These are phyloP conservation scores for Claviceps sp. DNA, from an alignment of 2,329 filamentous ascomycete species.

Conservation along the genomic window DNA sequence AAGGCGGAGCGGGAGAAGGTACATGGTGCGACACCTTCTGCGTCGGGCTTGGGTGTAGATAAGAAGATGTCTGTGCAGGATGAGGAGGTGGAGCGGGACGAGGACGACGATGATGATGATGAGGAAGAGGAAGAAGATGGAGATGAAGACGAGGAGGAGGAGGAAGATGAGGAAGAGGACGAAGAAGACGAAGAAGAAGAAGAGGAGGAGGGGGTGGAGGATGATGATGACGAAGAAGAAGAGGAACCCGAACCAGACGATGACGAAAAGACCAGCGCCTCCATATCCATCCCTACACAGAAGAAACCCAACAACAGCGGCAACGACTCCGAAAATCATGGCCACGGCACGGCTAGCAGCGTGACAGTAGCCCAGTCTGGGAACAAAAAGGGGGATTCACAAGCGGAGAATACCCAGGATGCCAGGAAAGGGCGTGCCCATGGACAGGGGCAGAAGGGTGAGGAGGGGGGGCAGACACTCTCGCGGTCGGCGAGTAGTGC, in stretches of 20 bases:
- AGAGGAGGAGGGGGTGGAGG: too few species aligned
- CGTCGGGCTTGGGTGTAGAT: background rate
- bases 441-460: background rate
- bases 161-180: too few species aligned
- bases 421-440: background rate
- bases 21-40: constrained; percentile 4
- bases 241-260: constrained; percentile 5
- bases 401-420: background rate
- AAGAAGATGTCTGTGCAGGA: background rate
- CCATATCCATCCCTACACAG: background rate
- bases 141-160: too few species aligned
- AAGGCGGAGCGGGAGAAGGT: constrained; percentile 37
- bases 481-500: constrained; percentile 24
- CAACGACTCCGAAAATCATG: constrained; percentile 5
- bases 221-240: too few species aligned
- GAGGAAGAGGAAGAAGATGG: too few species aligned
- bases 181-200: too few species aligned
- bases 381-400: constrained; percentile 7
- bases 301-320: constrained; percentile 11
- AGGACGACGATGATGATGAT: background rate
- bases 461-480: constrained; percentile 15
- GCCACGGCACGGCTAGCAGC: constrained; percentile 3
- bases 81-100: constrained; percentile 6
- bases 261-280: background rate
- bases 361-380: constrained; percentile 1